A percentile compares a stretch with the other conserved stretches of the same genome.
phyloP scores from a whole-genome alignment of 179 eudicot genomes.

The Spinacia oleracea region DNA sequence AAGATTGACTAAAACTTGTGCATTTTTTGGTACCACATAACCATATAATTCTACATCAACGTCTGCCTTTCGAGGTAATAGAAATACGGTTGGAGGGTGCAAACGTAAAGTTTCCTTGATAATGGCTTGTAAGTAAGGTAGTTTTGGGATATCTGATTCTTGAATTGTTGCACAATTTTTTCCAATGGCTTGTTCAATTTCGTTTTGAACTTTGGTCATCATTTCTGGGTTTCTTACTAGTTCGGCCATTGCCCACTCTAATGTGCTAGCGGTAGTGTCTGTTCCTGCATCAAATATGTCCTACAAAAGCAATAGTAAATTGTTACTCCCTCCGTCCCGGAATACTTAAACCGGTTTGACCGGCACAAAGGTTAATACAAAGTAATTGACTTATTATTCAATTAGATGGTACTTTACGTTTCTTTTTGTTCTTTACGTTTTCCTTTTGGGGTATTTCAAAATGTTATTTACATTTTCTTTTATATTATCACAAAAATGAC shows the following conservation, averaged over 20 bases:
- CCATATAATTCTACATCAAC: constrained; percentile 17
- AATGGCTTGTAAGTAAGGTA: constrained; percentile 19
- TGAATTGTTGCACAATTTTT: not conserved
- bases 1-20: constrained; percentile 20
- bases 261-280: constrained; percentile 15
- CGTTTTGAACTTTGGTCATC: not conserved
- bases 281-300: constrained; percentile 20
- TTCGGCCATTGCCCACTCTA: constrained; percentile 22
- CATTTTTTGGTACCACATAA: constrained; percentile 14
- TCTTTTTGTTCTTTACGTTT: too few relatives aligned
- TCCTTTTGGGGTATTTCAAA: too few relatives aligned
- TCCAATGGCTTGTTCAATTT: constrained; percentile 5
- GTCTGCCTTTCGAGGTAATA: too few relatives aligned
- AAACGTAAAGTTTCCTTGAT: constrained; percentile 21
- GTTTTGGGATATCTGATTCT: constrained; percentile 16
- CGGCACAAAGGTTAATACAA: not conserved
- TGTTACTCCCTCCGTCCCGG: too few relatives aligned
- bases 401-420: too few relatives aligned
- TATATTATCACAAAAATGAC: too few relatives aligned
- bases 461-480: too few relatives aligned
- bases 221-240: not conserved
- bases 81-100: too few relatives aligned
- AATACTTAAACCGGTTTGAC: too few relatives aligned
- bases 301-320: too few relatives aligned
- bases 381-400: too few relatives aligned